Conservation (phyloP, 345 rosid species). For the Salix brachista region DNA sequence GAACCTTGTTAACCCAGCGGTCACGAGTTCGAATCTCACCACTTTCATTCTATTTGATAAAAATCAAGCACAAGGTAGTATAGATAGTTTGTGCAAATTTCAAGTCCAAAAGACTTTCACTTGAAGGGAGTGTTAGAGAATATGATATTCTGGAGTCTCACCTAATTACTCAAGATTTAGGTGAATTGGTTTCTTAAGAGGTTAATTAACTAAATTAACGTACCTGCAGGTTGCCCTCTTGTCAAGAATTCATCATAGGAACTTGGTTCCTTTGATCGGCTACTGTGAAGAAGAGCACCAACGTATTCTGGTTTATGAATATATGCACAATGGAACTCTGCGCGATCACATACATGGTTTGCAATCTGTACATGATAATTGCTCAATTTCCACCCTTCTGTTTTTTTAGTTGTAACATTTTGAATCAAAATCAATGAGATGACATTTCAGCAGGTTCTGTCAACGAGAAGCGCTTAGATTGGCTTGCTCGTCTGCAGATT, state of each 20-base stretch:
- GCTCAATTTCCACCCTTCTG: background rate
- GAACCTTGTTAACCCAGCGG: too few species aligned
- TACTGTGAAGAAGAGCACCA: constrained; percentile 81
- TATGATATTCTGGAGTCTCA: too few species aligned
- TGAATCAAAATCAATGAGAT: background rate
- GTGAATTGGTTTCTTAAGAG: too few species aligned
- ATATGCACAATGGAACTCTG: constrained; percentile 94
- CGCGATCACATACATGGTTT: constrained; percentile 79
- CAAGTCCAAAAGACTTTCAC: too few species aligned
- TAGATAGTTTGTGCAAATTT: too few species aligned
- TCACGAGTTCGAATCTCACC: too few species aligned
- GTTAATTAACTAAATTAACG: background rate
- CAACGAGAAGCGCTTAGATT: constrained; percentile 56
- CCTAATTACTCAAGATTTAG: too few species aligned
- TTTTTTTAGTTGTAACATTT: background rate
- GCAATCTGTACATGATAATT: background rate
- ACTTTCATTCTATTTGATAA: too few species aligned
- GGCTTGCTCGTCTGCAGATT: constrained; percentile 69
- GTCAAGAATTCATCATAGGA: constrained; percentile 96
- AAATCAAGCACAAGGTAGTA: too few species aligned
- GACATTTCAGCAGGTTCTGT: constrained; percentile 47
- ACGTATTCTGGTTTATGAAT: constrained; percentile 77
- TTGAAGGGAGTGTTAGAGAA: too few species aligned
- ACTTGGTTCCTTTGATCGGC: constrained; percentile 93
- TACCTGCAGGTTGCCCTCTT: constrained; percentile 70